Evolutionary conservation across 164 flowering plant genomes (phyloP).

Genomic region (Cinnamomum chago): DNA sequence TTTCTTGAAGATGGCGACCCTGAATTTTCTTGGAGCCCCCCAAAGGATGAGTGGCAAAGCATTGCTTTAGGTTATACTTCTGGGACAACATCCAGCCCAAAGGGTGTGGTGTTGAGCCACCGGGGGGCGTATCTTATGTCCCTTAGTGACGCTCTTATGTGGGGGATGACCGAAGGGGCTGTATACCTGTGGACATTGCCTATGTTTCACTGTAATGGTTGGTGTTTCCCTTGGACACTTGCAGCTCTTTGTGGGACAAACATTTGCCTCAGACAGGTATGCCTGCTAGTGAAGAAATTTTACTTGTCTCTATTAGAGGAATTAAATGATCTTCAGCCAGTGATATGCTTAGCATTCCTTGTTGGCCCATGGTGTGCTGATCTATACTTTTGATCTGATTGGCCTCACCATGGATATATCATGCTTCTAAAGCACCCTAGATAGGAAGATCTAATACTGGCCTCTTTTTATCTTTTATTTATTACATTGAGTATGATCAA

Average conservation of each 20-base stretch:
- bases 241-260: constrained; percentile 91
- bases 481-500: too few species aligned
- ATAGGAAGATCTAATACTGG: too few species aligned
- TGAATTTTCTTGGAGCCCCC: constrained; percentile 75
- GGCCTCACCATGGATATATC: too few species aligned
- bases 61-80: constrained; percentile 93
- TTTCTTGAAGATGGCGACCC: constrained; percentile 80
- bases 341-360: too few species aligned
- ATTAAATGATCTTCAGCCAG: too few species aligned
- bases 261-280: constrained; percentile 92
- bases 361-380: too few species aligned
- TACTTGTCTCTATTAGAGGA: too few species aligned
- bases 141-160: constrained; percentile 47
- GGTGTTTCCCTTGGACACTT: constrained; percentile 88
- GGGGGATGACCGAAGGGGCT: constrained; percentile 91
- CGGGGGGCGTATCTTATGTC: constrained; percentile 91
- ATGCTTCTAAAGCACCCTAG: too few species aligned
- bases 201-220: constrained; percentile 97
- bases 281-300: background rate
- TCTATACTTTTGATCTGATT: too few species aligned
- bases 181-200: constrained; percentile 92
- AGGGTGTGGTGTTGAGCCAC: constrained; percentile 85
- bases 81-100: constrained; percentile 95
- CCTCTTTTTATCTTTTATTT: too few species aligned
- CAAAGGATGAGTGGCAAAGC: constrained; percentile 96